phyloP scores from a whole-genome alignment of 768 basidiomycete species.

The Pulveroboletus sp. region DNA sequence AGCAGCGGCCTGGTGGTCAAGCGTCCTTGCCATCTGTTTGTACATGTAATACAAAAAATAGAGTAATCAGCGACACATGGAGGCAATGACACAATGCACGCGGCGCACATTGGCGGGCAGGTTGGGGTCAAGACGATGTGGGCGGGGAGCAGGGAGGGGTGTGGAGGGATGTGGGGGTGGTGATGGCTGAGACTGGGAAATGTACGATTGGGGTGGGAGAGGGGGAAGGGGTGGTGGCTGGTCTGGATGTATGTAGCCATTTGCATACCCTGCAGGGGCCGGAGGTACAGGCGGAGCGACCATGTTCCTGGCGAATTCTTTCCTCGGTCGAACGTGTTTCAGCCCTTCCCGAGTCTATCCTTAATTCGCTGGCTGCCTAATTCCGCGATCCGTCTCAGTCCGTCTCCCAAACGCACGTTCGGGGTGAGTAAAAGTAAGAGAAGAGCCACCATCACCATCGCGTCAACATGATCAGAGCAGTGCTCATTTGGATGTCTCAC shows the following conservation, averaged over 20 bases:
- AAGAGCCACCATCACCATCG: not conserved
- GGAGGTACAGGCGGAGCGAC: constrained; percentile 32
- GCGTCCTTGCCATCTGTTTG: constrained; percentile 57
- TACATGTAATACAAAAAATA: constrained; percentile 25
- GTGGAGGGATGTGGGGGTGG: constrained; percentile 39
- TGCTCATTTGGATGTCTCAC: not conserved
- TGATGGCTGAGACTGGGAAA: constrained; percentile 21
- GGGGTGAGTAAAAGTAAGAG: not conserved
- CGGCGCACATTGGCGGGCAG: constrained; percentile 60
- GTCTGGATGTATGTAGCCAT: constrained; percentile 10
- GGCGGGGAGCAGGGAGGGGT: constrained; percentile 62
- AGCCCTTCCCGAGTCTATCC: not conserved
- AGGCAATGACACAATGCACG: constrained; percentile 11
- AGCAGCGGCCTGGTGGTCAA: constrained; percentile 46
- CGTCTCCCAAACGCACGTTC: not conserved
- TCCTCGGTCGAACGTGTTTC: constrained; percentile 1
- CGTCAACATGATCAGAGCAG: not conserved
- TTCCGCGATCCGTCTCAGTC: not conserved
- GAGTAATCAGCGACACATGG: constrained; percentile 14
- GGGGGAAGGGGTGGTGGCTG: constrained; percentile 50
- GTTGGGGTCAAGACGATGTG: constrained; percentile 57
- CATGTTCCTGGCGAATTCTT: constrained; percentile 3
- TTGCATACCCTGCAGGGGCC: constrained; percentile 13
- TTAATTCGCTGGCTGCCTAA: no score
- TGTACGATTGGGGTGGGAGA: constrained; percentile 38